These are phyloP conservation scores for Davidsoniella eucalypti DNA, from an alignment of 2,329 filamentous ascomycete species.

Conservation along the genomic window DNA sequence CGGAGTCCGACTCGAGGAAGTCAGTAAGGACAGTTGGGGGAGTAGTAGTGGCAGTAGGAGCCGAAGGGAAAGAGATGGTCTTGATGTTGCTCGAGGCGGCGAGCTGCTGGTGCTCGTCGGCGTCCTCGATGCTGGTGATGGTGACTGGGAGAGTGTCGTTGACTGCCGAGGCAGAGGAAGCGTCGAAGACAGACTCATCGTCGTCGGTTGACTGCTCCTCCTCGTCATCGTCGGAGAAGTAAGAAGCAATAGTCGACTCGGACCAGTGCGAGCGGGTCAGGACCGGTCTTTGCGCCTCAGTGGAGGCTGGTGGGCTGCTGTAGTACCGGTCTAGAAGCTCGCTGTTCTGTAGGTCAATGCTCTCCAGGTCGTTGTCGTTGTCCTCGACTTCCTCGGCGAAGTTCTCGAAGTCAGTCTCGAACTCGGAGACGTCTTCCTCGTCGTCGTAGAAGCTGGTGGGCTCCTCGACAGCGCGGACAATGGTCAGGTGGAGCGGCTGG, in stretches of 20 bases:
- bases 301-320: background rate
- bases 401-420: conserved; percentile 2
- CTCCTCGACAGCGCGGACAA: conserved; percentile 12
- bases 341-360: conserved; percentile 8
- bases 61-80: conserved; percentile 1
- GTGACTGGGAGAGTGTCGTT: conserved; percentile 3
- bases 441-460: conserved; percentile 1
- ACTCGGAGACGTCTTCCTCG: background rate
- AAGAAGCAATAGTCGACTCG: conserved; percentile 14
- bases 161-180: background rate
- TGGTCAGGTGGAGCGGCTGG: conserved; percentile 5
- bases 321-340: conserved; percentile 9
- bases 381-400: conserved; percentile 4
- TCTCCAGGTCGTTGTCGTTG: conserved; percentile 1
- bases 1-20: conserved; percentile 3
- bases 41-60: background rate
- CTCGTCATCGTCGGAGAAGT: conserved; percentile 7
- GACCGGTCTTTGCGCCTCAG: background rate
- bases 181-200: conserved; percentile 8
- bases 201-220: conserved; percentile 10
- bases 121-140: conserved; percentile 8
- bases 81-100: background rate
- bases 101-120: conserved; percentile 10
- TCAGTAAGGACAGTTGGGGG: background rate
- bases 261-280: conserved; percentile 16